Evolutionary conservation across 2,329 filamentous ascomycete genomes (phyloP).

Genomic region (Xylaria sp.): DNA sequence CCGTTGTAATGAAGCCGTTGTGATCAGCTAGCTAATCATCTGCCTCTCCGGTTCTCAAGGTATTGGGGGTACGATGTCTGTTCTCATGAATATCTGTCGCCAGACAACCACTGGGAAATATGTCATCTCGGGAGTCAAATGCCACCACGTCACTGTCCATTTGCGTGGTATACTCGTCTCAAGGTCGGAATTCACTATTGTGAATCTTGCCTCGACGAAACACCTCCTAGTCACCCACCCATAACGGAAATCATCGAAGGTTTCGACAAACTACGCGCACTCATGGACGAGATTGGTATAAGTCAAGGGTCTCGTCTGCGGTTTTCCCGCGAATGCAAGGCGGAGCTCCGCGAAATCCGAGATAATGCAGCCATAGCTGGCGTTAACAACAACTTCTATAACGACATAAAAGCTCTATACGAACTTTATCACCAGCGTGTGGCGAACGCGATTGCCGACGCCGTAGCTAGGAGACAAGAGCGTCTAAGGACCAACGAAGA

Average conservation of each 20-base stretch:
- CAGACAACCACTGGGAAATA: constrained; percentile 6
- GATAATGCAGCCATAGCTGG: constrained; percentile 2
- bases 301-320: background rate
- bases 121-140: background rate
- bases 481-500: background rate
- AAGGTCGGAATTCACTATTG: constrained; percentile 14
- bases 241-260: constrained; percentile 6
- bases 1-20: background rate
- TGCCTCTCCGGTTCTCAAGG: constrained; percentile 4
- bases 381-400: constrained; percentile 27
- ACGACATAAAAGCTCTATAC: constrained; percentile 18
- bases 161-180: constrained; percentile 3
- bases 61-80: constrained; percentile 26
- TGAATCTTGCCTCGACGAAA: constrained; percentile 22
- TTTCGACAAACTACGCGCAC: constrained; percentile 6
- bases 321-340: constrained; percentile 8
- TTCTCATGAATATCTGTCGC: constrained; percentile 6
- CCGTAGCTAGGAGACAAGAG: background rate
- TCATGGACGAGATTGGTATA: background rate
- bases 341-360: constrained; percentile 6
- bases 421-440: constrained; percentile 3
- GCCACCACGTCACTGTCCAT: constrained; percentile 13
- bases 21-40: constrained; percentile 14
- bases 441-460: background rate
- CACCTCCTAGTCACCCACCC: constrained; percentile 20